Evolutionary conservation across 441 rosid genomes (phyloP).

Genomic region (Gossypium gossypioides): DNA sequence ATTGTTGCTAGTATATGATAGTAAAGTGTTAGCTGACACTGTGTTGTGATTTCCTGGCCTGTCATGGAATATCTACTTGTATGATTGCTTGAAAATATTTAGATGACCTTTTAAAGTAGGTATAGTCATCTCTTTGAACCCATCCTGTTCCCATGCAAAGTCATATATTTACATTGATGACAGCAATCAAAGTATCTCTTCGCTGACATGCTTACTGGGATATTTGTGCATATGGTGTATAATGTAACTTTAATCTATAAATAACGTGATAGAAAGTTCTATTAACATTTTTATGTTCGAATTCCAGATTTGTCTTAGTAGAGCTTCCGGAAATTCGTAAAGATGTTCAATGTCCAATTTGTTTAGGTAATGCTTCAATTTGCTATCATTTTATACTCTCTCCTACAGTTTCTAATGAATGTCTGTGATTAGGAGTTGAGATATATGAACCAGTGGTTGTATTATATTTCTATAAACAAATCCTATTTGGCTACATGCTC

Average conservation of each 20-base stretch:
- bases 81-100: neutral
- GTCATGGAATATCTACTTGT: neutral
- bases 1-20: neutral
- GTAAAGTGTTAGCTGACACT: neutral
- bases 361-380: conserved; percentile 54
- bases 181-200: neutral
- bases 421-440: neutral
- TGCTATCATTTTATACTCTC: neutral
- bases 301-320: conserved; percentile 58
- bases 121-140: neutral
- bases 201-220: neutral
- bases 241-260: neutral
- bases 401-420: neutral
- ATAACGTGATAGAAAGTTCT: neutral
- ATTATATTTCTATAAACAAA: neutral
- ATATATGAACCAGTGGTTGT: neutral
- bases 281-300: conserved; percentile 18
- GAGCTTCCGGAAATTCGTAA: conserved; percentile 68
- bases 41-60: neutral
- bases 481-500: neutral
- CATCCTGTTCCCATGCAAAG: neutral
- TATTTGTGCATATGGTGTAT: neutral
- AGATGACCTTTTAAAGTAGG: neutral
- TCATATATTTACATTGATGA: conserved; percentile 1
- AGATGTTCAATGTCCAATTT: conserved; percentile 87